These are phyloP conservation scores for Annulohypoxylon truncatum DNA, from an alignment of 2,329 filamentous ascomycete species.

Conservation along the genomic window DNA sequence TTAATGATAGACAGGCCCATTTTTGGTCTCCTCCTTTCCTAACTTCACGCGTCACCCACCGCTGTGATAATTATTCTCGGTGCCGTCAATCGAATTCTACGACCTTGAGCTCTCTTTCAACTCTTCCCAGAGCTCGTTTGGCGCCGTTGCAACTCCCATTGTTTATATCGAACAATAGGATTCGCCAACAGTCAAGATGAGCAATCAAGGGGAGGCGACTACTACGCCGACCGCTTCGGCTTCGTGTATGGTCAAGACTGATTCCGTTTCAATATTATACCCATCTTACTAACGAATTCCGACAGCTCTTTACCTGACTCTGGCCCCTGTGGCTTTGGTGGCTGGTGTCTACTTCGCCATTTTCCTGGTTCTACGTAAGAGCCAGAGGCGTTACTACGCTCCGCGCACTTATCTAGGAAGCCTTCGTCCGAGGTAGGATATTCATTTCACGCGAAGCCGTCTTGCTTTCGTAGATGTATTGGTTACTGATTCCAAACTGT, in stretches of 20 bases:
- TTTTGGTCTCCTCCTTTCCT: slow-evolving; percentile 7
- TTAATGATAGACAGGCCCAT: slow-evolving; percentile 16
- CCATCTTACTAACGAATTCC: slow-evolving; percentile 32
- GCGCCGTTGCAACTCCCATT: not conserved
- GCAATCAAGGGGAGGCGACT: slow-evolving; percentile 39
- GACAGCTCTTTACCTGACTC: slow-evolving; percentile 57
- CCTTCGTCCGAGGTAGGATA: slow-evolving; percentile 55
- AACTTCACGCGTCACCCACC: not conserved
- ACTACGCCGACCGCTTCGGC: slow-evolving; percentile 38
- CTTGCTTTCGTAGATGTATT: not conserved
- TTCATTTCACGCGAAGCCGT: not conserved
- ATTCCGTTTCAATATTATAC: not conserved
- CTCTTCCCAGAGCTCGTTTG: not conserved
- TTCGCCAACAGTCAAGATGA: slow-evolving; percentile 39
- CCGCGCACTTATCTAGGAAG: slow-evolving; percentile 63
- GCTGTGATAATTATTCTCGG: slow-evolving; percentile 9
- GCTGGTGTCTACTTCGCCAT: slow-evolving; percentile 57
- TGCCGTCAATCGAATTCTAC: slow-evolving; percentile 17
- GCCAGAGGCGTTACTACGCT: slow-evolving; percentile 61
- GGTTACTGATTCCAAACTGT: slow-evolving; percentile 10
- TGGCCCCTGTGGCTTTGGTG: slow-evolving; percentile 54
- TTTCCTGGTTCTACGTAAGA: slow-evolving; percentile 60
- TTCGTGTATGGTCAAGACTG: slow-evolving; percentile 37
- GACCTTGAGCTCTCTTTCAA: slow-evolving; percentile 1
- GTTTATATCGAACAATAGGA: slow-evolving; percentile 3